Percentiles rank a stretch among this genome's conserved stretches.
phyloP scores from a whole-genome alignment of 805 yeast species.

The Hanseniaspora mollemarum region DNA sequence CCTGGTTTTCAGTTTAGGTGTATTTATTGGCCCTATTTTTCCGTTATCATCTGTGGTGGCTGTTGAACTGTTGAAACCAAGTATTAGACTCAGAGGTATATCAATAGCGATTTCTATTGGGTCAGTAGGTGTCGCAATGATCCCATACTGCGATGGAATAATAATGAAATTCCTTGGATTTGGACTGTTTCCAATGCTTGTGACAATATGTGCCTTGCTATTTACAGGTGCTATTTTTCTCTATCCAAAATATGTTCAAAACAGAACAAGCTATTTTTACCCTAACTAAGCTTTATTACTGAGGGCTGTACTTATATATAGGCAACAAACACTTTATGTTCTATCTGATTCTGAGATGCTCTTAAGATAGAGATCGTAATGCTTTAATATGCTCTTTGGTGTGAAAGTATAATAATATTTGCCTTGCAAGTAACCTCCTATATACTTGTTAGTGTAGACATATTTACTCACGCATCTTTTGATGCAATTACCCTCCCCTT shows the following conservation, averaged over 20 bases:
- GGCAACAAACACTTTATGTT: neutral
- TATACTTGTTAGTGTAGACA: slow-evolving; percentile 54
- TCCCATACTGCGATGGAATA: slow-evolving; percentile 9
- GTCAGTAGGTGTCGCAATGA: slow-evolving; percentile 11
- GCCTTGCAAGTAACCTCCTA: slow-evolving; percentile 44
- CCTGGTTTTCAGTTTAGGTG: slow-evolving; percentile 39
- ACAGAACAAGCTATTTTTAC: neutral
- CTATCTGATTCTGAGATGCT: neutral
- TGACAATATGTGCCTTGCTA: neutral
- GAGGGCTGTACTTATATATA: neutral
- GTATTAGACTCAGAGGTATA: slow-evolving; percentile 51
- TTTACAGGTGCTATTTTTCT: neutral
- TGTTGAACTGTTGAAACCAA: slow-evolving; percentile 48
- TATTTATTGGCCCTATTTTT: slow-evolving; percentile 57
- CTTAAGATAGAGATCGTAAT: slow-evolving; percentile 3
- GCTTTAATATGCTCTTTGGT: slow-evolving; percentile 10
- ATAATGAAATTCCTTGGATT: slow-evolving; percentile 6
- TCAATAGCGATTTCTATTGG: slow-evolving; percentile 72
- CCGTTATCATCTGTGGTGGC: slow-evolving; percentile 63
- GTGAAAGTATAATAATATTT: slow-evolving; percentile 21
- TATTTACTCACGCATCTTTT: slow-evolving; percentile 82
- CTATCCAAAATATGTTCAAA: slow-evolving; percentile 3
- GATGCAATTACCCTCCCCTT: slow-evolving; percentile 72
- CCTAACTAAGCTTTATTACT: neutral
- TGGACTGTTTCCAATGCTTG: neutral